Evolutionary conservation across 805 yeast species (phyloP), one percentile per base, ranked within the genome.

Genomic region (Candida argentea): DNA sequence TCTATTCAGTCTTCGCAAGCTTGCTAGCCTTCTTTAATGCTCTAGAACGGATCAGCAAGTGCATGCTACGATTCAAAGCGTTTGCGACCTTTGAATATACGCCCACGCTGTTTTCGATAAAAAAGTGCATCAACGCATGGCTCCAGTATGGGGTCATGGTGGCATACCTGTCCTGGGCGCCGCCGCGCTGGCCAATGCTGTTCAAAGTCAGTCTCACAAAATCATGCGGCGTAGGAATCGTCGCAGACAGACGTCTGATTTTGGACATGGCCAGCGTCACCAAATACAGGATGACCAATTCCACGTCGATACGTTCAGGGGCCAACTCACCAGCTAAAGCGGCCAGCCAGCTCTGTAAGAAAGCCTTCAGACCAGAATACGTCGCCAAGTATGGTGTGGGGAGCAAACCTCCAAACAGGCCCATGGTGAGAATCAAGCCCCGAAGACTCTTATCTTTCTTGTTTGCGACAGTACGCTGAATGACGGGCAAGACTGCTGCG

Each of bases 181-280:
- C 98, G 27, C 76, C 73, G 42, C 94, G 73, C 48, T 83, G 77
- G 14, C 96, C 96, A 35, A 78, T 70, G 31, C 69, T 65, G 25
- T 57, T 57, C 44, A 91, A 67, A 5, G 83, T 67, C 12, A 91
- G 57, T n/a, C 59, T 50, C 24, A 91, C 98, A 55, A 91, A 91
- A 15, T 50, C 49, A 50, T 73, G 70, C 31, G 97, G 94, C 44
- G 61, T 76, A 35, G 98, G 98, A 45, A 87, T 82, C 42, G 75
- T 43, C 20, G 65, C 50, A 14, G 93, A 78, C 7, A 91, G 50
- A 46, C 79, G 75, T 57, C 77, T 78, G 46, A 91, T 73, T 65
- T 91, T 91, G 25, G 96, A 87, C 96, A 91, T 86, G 36, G 94
- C 82, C 19, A 95, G 81, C 5, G 95, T 80, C 22, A 91, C 97